phyloP scores from a whole-genome alignment of 179 eudicot species.

The Heliamphora pulchella region DNA sequence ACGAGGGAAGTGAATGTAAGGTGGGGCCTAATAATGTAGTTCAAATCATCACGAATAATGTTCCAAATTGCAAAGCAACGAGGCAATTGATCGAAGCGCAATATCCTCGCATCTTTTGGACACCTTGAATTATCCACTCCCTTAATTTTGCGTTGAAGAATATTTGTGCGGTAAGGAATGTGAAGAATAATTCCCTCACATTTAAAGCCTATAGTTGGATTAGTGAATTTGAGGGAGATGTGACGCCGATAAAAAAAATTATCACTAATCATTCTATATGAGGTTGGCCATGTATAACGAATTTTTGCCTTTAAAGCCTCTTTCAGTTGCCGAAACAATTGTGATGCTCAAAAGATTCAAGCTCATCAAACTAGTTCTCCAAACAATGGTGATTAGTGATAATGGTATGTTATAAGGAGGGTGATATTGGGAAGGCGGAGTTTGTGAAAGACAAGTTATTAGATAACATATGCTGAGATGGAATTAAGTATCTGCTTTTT shows the following conservation, averaged over 20 bases:
- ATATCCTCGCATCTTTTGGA: neutral
- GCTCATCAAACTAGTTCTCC: neutral
- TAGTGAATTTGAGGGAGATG: constrained; percentile 7
- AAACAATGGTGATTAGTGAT: constrained; percentile 12
- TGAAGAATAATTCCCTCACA: neutral
- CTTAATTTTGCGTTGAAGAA: constrained; percentile 18
- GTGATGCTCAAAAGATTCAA: neutral
- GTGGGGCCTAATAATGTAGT: neutral
- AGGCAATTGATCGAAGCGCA: constrained; percentile 11
- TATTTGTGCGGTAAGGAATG: constrained; percentile 15
- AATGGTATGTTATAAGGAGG: constrained; percentile 15
- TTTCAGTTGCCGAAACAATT: neutral
- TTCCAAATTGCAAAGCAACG: constrained; percentile 1
- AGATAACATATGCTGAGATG: neutral
- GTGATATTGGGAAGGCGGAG: constrained; percentile 6
- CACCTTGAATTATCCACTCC: neutral
- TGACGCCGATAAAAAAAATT: neutral
- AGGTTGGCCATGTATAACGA: constrained; percentile 12
- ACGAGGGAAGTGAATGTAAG: neutral
- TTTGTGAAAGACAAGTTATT: constrained; percentile 1
- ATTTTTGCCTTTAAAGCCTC: constrained; percentile 8
- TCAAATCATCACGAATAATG: constrained; percentile 3
- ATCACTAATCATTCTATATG: constrained; percentile 17
- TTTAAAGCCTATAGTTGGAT: constrained; percentile 19
- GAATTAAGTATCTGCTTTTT: too few relatives aligned